These are phyloP conservation scores for Phascolomyces articulosus DNA, from an alignment of 371 early-diverging fungal species.

Conservation along the genomic window DNA sequence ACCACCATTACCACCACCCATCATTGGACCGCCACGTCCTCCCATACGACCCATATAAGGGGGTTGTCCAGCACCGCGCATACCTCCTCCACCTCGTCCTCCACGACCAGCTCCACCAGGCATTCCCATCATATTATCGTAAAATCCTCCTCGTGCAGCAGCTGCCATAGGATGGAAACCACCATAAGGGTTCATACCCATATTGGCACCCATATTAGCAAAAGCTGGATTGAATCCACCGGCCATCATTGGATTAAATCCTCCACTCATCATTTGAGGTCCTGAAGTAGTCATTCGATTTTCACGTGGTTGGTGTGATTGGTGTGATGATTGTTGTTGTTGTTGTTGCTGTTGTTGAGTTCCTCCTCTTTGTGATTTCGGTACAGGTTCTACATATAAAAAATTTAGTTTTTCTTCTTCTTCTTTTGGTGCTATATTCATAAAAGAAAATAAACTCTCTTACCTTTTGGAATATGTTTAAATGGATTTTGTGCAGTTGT, in stretches of 20 bases:
- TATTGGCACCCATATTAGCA: not conserved
- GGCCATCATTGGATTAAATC: constrained; percentile 31
- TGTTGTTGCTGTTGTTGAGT: constrained; percentile 6
- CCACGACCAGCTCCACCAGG: constrained; percentile 23
- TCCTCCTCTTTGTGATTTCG: constrained; percentile 28
- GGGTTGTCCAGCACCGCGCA: constrained; percentile 25
- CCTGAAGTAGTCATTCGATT: not conserved
- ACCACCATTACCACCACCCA: constrained; percentile 28
- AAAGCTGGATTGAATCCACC: constrained; percentile 23
- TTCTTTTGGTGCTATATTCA: too few relatives aligned
- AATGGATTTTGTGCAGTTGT: constrained; percentile 50
- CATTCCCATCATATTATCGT: constrained; percentile 41
- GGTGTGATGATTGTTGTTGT: not conserved
- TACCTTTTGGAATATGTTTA: constrained; percentile 55
- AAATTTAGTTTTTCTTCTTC: too few relatives aligned
- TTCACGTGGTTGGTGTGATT: not conserved
- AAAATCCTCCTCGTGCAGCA: constrained; percentile 32
- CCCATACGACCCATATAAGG: constrained; percentile 32
- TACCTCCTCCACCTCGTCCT: constrained; percentile 23
- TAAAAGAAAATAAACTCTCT: too few relatives aligned
- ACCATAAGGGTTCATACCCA: constrained; percentile 28
- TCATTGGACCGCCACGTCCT: constrained; percentile 28
- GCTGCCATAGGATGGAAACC: constrained; percentile 32
- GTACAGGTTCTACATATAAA: constrained; percentile 25
- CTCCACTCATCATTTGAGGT: constrained; percentile 22